phyloP scores from a whole-genome alignment of 768 basidiomycete species.

The Inosperma sp. region DNA sequence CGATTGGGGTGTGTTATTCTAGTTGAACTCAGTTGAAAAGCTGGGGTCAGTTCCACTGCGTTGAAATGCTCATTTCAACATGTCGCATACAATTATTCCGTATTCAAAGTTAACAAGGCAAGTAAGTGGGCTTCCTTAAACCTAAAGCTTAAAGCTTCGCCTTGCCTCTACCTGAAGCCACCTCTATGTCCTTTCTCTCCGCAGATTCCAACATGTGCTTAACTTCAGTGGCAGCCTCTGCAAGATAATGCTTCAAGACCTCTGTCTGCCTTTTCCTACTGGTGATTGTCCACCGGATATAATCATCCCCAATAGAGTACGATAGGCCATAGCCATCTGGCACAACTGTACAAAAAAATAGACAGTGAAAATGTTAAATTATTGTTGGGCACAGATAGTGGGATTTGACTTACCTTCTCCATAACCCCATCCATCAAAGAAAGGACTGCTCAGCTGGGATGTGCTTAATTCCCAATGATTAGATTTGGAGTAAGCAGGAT shows the following conservation, averaged over 20 bases:
- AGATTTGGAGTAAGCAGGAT: slow-evolving; percentile 62
- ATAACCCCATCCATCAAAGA: slow-evolving; percentile 95
- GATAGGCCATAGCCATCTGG: slow-evolving; percentile 88
- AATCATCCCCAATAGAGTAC: slow-evolving; percentile 81
- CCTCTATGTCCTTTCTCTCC: slow-evolving; percentile 38
- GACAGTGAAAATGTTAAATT: background rate
- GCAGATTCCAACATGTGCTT: slow-evolving; percentile 71
- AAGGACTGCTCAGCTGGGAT: slow-evolving; percentile 75
- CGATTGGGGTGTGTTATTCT: too few relatives aligned
- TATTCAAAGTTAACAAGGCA: too few relatives aligned
- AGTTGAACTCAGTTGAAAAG: too few relatives aligned
- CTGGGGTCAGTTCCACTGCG: too few relatives aligned
- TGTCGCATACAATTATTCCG: too few relatives aligned
- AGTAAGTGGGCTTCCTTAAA: too few relatives aligned
- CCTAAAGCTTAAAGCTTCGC: slow-evolving; percentile 1
- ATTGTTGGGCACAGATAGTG: slow-evolving; percentile 4
- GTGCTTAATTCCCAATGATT: slow-evolving; percentile 94
- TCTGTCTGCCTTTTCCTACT: slow-evolving; percentile 53
- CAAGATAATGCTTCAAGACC: slow-evolving; percentile 64
- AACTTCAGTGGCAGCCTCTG: slow-evolving; percentile 76
- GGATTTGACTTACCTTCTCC: slow-evolving; percentile 66
- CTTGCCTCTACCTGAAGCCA: slow-evolving; percentile 3
- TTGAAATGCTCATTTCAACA: too few relatives aligned
- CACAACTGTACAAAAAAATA: slow-evolving; percentile 53
- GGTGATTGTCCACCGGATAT: slow-evolving; percentile 90